Conservation (phyloP, 768 basidiomycete genomes). For the Rubroboletus pulcherrimus region DNA sequence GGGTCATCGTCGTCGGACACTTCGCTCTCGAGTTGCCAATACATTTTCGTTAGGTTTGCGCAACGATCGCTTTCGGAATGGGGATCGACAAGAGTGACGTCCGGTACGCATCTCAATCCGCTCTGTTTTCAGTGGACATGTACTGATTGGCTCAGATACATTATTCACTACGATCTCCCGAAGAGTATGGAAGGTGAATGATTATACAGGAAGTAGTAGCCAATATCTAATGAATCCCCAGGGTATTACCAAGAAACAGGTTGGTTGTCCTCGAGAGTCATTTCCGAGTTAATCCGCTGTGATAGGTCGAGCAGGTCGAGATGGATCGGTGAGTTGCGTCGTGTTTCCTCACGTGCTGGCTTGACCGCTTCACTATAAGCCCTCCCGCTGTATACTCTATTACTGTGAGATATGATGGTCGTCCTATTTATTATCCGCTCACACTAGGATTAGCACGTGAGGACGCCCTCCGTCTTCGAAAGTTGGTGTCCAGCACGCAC, state of each 20-base stretch:
- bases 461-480: slow-evolving; percentile 56
- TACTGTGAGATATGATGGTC: slow-evolving; percentile 52
- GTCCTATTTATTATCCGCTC: neutral
- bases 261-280: slow-evolving; percentile 23
- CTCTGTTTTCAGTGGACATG: neutral
- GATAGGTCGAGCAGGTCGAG: slow-evolving; percentile 74
- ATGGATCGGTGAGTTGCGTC: slow-evolving; percentile 54
- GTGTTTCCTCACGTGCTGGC: neutral
- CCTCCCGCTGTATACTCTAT: slow-evolving; percentile 77
- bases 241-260: slow-evolving; percentile 90
- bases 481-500: slow-evolving; percentile 46
- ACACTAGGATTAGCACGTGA: slow-evolving; percentile 56
- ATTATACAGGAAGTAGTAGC: neutral
- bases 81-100: slow-evolving; percentile 84
- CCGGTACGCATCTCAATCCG: slow-evolving; percentile 36
- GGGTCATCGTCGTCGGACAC: slow-evolving; percentile 19
- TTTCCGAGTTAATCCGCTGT: slow-evolving; percentile 3
- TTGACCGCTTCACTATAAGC: slow-evolving; percentile 36
- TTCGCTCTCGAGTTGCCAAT: neutral
- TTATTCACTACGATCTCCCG: slow-evolving; percentile 79
- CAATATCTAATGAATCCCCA: slow-evolving; percentile 23
- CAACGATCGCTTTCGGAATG: slow-evolving; percentile 82
- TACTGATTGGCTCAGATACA: slow-evolving; percentile 44
- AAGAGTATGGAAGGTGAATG: slow-evolving; percentile 75
- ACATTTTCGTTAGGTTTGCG: slow-evolving; percentile 52